Percentiles rank a stretch among this genome's conserved stretches.
Conservation (phyloP, 2,329 filamentous ascomycete genomes). For the Apiospora sp. region DNA sequence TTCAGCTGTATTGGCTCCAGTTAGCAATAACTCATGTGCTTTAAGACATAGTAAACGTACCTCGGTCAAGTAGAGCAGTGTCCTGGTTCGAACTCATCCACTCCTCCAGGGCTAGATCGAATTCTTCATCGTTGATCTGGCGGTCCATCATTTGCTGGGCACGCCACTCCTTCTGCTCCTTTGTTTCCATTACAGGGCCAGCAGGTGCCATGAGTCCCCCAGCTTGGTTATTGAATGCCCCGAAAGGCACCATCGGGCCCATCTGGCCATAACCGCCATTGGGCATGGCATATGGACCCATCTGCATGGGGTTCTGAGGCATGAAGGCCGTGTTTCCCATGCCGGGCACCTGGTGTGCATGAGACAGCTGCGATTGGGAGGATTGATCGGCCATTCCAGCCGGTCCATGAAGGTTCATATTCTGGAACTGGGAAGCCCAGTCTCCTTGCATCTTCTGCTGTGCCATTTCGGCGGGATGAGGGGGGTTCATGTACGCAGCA, state of each 20-base stretch:
- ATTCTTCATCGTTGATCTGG: slow-evolving; percentile 23
- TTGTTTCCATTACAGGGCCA: neutral
- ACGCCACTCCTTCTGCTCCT: slow-evolving; percentile 22
- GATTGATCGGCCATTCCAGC: neutral
- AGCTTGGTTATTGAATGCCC: neutral
- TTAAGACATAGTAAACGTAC: neutral
- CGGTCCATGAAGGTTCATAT: slow-evolving; percentile 44
- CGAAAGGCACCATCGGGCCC: slow-evolving; percentile 5
- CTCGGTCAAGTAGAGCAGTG: neutral
- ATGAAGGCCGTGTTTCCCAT: neutral
- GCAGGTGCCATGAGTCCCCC: neutral
- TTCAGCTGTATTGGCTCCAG: neutral
- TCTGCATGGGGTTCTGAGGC: slow-evolving; percentile 12
- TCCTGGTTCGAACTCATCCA: slow-evolving; percentile 21
- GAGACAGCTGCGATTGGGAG: neutral
- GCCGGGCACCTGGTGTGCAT: neutral
- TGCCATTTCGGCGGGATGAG: slow-evolving; percentile 26
- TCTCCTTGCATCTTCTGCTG: slow-evolving; percentile 29
- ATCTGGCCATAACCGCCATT: neutral
- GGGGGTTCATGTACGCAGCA: slow-evolving; percentile 30
- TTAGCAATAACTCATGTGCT: neutral
- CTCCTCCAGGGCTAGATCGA: slow-evolving; percentile 30
- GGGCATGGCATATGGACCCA: neutral
- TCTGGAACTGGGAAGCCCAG: slow-evolving; percentile 56
- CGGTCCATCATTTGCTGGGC: slow-evolving; percentile 25